These are phyloP conservation scores for Rhazya stricta DNA, from an alignment of 257 asterid genomes.

Conservation along the genomic window DNA sequence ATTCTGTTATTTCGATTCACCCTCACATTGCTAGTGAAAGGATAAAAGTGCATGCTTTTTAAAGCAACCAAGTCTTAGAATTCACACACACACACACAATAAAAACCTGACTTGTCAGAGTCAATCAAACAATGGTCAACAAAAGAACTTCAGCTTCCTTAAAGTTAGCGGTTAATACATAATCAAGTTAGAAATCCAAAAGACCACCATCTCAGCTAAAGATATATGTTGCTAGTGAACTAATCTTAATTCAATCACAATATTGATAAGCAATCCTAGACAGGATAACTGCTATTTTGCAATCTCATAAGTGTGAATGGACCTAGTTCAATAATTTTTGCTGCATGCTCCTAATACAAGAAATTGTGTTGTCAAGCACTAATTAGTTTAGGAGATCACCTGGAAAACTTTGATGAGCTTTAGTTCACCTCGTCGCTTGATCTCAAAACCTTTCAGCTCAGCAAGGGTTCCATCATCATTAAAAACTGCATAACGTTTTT, in stretches of 20 bases:
- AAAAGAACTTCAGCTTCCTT: background rate
- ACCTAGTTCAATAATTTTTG: background rate
- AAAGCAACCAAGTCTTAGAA: background rate
- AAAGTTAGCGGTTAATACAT: too few relatives aligned
- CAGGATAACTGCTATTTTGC: background rate
- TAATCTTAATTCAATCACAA: background rate
- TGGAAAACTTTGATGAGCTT: conserved; percentile 99
- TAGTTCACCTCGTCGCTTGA: conserved; percentile 99
- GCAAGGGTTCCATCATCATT: conserved; percentile 98
- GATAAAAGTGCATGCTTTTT: background rate
- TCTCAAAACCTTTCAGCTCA: conserved; percentile 97
- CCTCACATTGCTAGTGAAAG: background rate
- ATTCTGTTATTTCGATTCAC: background rate
- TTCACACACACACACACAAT: background rate
- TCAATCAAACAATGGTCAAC: background rate
- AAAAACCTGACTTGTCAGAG: background rate
- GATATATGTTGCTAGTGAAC: background rate
- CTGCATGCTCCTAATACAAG: conserved; percentile 1
- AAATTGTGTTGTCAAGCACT: conserved; percentile 6
- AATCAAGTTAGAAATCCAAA: too few relatives aligned
- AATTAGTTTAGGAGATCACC: conserved; percentile 38
- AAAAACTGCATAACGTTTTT: conserved; percentile 97
- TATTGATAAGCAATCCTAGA: background rate
- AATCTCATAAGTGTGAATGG: conserved; percentile 3
- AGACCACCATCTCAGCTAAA: background rate